phyloP scores from a whole-genome alignment of 1,284 basidiomycete species.

The Coniophora puteana region DNA sequence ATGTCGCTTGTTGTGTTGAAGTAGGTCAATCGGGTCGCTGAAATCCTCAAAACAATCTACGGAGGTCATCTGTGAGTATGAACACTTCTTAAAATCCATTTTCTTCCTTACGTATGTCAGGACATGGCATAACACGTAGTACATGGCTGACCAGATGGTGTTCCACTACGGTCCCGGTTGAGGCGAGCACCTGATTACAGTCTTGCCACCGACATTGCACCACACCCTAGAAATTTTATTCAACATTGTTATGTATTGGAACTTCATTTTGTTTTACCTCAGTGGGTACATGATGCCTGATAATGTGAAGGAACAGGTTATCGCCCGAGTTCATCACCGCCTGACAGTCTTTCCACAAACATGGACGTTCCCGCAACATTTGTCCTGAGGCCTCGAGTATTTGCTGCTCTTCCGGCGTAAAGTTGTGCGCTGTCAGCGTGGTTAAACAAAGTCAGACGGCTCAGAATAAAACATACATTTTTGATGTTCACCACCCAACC shows the following conservation, averaged over 20 bases:
- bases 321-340: conserved; percentile 49
- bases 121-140: conserved; percentile 25
- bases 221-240: conserved; percentile 12
- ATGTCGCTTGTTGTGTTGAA: conserved; percentile 25
- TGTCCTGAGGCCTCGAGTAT: too few species aligned
- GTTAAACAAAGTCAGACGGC: too few species aligned
- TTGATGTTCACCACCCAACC: too few species aligned
- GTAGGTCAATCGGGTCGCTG: conserved; percentile 22
- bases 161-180: conserved; percentile 13
- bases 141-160: conserved; percentile 23
- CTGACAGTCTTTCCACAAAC: conserved; percentile 59
- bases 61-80: conserved; percentile 9
- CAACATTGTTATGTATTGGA: too few species aligned
- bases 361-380: conserved; percentile 44
- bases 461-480: too few species aligned
- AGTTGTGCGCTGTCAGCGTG: too few species aligned
- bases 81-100: neutral
- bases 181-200: conserved; percentile 17
- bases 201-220: conserved; percentile 23
- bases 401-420: too few species aligned
- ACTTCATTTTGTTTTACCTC: neutral
- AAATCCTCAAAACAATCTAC: conserved; percentile 23
- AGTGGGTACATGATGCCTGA: conserved; percentile 22
- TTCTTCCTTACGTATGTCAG: conserved; percentile 22
- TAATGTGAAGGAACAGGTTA: conserved; percentile 44